Conservation (phyloP, 2,329 filamentous ascomycete species). For the Diaporthe citri region DNA sequence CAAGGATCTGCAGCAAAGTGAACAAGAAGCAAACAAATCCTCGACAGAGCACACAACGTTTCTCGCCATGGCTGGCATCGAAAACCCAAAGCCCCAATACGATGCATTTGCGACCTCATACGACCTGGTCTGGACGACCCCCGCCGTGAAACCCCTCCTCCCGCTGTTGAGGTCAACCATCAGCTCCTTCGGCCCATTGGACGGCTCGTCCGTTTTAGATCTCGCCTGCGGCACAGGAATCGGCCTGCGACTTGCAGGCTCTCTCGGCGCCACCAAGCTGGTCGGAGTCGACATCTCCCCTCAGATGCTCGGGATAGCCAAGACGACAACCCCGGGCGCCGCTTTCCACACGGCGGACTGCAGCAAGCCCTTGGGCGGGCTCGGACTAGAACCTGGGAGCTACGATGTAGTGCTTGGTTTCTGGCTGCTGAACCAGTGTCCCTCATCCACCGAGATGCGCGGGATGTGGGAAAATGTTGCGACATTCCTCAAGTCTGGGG, state of each 20-base stretch:
- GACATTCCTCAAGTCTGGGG: neutral
- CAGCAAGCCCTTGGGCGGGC: neutral
- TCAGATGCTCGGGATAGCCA: slow-evolving; percentile 14
- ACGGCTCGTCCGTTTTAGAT: neutral
- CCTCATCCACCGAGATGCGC: neutral
- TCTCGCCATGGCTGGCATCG: neutral
- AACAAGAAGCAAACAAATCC: neutral
- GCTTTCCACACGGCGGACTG: slow-evolving; percentile 3
- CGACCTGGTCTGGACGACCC: slow-evolving; percentile 4
- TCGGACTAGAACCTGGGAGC: neutral
- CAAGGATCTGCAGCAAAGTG: too few relatives aligned
- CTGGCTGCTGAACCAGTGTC: slow-evolving; percentile 17
- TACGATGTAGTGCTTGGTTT: slow-evolving; percentile 20
- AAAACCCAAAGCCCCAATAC: neutral
- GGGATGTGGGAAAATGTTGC: slow-evolving; percentile 18
- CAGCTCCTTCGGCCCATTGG: neutral
- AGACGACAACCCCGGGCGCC: neutral
- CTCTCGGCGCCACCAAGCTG: neutral
- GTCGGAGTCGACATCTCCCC: slow-evolving; percentile 11
- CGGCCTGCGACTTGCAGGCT: neutral
- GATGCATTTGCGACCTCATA: slow-evolving; percentile 17
- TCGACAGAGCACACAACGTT: rapidly evolving
- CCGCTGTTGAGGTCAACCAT: neutral
- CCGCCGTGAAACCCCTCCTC: neutral
- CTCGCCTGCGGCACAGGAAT: slow-evolving; percentile 18